Evolutionary conservation across 768 basidiomycete genomes (phyloP).

Genomic region (Tylopilus subfusipes): DNA sequence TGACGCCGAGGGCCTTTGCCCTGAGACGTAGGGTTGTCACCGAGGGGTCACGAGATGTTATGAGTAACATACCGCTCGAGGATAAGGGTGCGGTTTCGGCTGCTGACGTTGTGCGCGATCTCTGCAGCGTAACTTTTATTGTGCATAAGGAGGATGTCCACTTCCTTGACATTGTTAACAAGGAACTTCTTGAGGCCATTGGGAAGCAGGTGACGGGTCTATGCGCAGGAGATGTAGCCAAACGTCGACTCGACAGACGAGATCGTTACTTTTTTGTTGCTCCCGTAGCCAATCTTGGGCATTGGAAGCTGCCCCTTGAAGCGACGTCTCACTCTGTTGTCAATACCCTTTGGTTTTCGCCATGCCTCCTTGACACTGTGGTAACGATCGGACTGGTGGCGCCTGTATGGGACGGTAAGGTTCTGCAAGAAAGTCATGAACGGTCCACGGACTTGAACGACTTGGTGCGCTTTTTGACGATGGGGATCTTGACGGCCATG

Average conservation of each 20-base stretch:
- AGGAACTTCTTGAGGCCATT: constrained; percentile 95
- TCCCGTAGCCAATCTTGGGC: constrained; percentile 87
- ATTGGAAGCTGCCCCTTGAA: constrained; percentile 96
- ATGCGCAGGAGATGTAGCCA: constrained; percentile 2
- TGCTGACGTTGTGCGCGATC: constrained; percentile 94
- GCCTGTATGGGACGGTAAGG: constrained; percentile 47
- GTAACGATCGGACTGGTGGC: constrained; percentile 99
- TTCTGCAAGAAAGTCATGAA: not conserved
- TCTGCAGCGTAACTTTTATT: constrained; percentile 95
- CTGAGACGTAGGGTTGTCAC: constrained; percentile 36
- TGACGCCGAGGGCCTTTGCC: constrained; percentile 83
- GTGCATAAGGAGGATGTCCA: constrained; percentile 97
- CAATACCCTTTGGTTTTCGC: constrained; percentile 99
- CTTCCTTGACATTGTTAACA: constrained; percentile 88
- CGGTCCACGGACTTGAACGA: constrained; percentile 80
- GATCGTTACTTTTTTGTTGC: constrained; percentile 70
- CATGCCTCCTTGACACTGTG: constrained; percentile 96
- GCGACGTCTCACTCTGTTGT: constrained; percentile 93
- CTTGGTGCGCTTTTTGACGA: constrained; percentile 97
- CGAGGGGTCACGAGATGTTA: not conserved
- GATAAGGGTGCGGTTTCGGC: constrained; percentile 89
- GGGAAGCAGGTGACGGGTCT: constrained; percentile 94
- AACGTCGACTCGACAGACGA: not conserved
- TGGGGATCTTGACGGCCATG: constrained; percentile 55
- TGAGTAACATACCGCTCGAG: constrained; percentile 66